Base-by-base conservation (phyloP, 73 alveolate genomes). In the Paraurostyla sp. region DNA sequence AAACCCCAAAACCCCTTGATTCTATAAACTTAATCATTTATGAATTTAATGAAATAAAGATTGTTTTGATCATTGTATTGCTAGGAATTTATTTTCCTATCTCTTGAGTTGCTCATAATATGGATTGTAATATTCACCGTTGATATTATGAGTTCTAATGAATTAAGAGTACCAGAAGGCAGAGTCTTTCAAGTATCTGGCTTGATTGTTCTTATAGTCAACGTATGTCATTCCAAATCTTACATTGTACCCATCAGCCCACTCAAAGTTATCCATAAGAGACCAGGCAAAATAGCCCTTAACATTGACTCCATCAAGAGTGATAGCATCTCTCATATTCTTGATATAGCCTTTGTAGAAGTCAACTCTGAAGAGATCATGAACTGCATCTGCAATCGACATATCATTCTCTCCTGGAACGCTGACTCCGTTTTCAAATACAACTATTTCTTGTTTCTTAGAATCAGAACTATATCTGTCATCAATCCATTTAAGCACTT, bases 261-360 rank as follows among this genome's bases (percentile, higher is more conserved):
- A 91, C 71, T 91, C 96, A 60, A 91, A 91, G 84, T 91, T 91
- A 81, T 91, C 96, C 89, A 91, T 76, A 69, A 91, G 32, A 0
- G 96, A 91, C 96, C 96, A 91, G 18, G 88, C 96, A 38, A 91
- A 80, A 54, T 91, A 91, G 45, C 92, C 96, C 40, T 23, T 50
- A 16, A 91, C 91, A 25, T 71, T 78, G 11, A 81, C 96, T 0
- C 93, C 96, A 36, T 85, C 85, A 22, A 56, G 45, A 46, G 83
- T 85, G 9, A 81, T 85, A 7, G 82, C 80, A 71, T 84, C 81
- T 86, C 69, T 58, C 83, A 85, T 71, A 36, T 93, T 85, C 13
- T 25, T 1, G 7, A 91, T 40, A 52, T 91, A 85, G 22, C 89
- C 96, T 35, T 85, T 85, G 71, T 59, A 46, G 52, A 43, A 91